Evolutionary conservation across 768 basidiomycete genomes (phyloP), one percentile per base, ranked within the genome.

Genomic region (Rhizopogon vesiculosus): DNA sequence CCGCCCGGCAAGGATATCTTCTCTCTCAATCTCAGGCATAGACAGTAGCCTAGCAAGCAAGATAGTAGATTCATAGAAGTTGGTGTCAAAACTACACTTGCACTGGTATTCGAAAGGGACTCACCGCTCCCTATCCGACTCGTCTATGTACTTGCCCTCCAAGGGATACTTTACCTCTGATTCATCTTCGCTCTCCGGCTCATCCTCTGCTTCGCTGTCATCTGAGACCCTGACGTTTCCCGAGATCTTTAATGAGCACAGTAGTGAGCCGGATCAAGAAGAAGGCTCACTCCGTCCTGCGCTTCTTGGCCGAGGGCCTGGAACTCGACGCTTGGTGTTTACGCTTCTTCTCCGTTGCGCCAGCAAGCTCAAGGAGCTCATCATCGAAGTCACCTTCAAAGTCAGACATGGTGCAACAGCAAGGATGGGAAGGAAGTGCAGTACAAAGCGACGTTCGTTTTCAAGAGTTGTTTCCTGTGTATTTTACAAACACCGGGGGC

Each of bases 71-170:
- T 61, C 44, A 56, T 60, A 4, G 55, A 29, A 7, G 41, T 52
- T 8, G 25, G 45, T 59, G 68, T 71, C 58, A 71, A 71, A 58
- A 51, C 56, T 65, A 55, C 59, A 49, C 51, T 62, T 64, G 61
- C 62, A 57, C 64, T 63, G 60, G 63, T 54, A 60, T 54, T 49
- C 55, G 60, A 40, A 42, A 38, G 40, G 58, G 54, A 76, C 89
- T 74, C 74, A 96, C 96, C 78, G 74, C 60, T 86, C 80, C 64
- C 88, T 82, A 70, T 98, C 96, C 12, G 76, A 79, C 62, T 93
- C 92, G 64, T 97, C 86, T 56, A 80, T 81, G 66, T 91, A 98
- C 70, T 92, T 91, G 49, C 92, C 93, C 63, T 98, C 96, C 12
- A 97, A 74, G 0, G 93, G 95, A 67, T 92, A 98, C 3, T 91